phyloP scores from a whole-genome alignment of 257 asterid species.

The Sherardia arvensis region DNA sequence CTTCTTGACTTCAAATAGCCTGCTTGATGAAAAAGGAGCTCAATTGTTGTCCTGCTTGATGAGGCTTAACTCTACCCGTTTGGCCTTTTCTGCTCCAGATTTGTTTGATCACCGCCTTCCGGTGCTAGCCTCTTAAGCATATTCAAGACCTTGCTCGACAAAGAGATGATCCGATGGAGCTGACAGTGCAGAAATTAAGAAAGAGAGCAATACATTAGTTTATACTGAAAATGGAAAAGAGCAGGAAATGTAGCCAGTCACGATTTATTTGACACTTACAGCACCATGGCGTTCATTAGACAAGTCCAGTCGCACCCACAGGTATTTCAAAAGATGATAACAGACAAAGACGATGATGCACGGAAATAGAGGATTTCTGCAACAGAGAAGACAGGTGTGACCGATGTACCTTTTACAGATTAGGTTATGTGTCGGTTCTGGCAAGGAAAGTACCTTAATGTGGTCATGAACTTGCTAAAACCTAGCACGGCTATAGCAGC shows the following conservation, averaged over 20 bases:
- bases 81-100: slow-evolving; percentile 30
- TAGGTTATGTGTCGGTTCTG: background rate
- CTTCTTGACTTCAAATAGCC: no score
- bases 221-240: no score
- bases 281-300: slow-evolving; percentile 76
- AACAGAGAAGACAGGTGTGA: slow-evolving; percentile 11
- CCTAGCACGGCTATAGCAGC: slow-evolving; percentile 68
- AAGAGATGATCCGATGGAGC: slow-evolving; percentile 76
- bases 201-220: no score
- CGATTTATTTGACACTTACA: slow-evolving; percentile 55
- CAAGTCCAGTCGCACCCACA: slow-evolving; percentile 92
- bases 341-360: slow-evolving; percentile 61
- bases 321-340: slow-evolving; percentile 66
- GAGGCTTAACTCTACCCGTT: slow-evolving; percentile 26
- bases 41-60: no score
- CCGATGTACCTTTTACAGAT: background rate
- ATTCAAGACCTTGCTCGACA: slow-evolving; percentile 78
- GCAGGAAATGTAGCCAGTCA: no score
- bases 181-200: no score
- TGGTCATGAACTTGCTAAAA: slow-evolving; percentile 89
- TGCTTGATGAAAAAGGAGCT: no score
- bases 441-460: slow-evolving; percentile 49
- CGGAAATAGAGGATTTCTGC: slow-evolving; percentile 83
- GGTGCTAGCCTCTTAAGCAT: slow-evolving; percentile 69
- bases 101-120: slow-evolving; percentile 50